Evolutionary conservation across 192 early-diverging fungal genomes (phyloP).

Genomic region (Bifiguratus adelaidae): DNA sequence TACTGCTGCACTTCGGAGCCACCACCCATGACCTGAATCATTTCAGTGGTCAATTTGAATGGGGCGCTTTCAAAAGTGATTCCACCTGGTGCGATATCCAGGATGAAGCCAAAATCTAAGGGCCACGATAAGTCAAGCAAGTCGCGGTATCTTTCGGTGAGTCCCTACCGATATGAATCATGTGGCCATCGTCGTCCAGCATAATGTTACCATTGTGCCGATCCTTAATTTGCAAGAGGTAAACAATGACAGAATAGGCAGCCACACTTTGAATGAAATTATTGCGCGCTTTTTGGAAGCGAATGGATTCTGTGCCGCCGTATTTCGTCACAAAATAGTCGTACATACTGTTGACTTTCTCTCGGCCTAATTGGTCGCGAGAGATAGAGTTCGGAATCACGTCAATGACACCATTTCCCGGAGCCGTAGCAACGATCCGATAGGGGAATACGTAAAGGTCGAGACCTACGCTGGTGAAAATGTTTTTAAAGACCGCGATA

Average conservation of each 20-base stretch:
- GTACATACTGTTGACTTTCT: conserved; percentile 95
- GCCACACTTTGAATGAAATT: conserved; percentile 95
- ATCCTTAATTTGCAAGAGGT: conserved; percentile 96
- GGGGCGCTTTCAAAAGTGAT: conserved; percentile 92
- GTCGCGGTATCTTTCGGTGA: neutral
- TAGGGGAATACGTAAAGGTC: conserved; percentile 97
- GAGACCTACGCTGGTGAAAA: conserved; percentile 79
- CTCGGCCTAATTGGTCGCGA: conserved; percentile 93
- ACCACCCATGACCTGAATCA: conserved; percentile 96
- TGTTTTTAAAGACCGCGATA: conserved; percentile 95
- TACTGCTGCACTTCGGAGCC: conserved; percentile 69
- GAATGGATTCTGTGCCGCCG: conserved; percentile 78
- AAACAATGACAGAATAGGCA: conserved; percentile 91
- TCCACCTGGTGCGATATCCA: conserved; percentile 98
- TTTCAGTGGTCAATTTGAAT: conserved; percentile 97
- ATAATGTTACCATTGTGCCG: conserved; percentile 99
- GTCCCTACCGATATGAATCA: conserved; percentile 82
- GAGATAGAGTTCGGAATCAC: conserved; percentile 96
- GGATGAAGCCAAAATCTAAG: conserved; percentile 95
- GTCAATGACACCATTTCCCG: conserved; percentile 97
- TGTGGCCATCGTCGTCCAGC: conserved; percentile 93
- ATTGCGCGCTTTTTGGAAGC: conserved; percentile 81
- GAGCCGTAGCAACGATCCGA: conserved; percentile 92
- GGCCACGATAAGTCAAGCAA: neutral
- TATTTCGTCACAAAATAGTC: conserved; percentile 93